Evolutionary conservation across 495 filamentous ascomycete genomes (phyloP), one percentile per base, ranked within the genome.

Genomic region (Daldinia grandis): DNA sequence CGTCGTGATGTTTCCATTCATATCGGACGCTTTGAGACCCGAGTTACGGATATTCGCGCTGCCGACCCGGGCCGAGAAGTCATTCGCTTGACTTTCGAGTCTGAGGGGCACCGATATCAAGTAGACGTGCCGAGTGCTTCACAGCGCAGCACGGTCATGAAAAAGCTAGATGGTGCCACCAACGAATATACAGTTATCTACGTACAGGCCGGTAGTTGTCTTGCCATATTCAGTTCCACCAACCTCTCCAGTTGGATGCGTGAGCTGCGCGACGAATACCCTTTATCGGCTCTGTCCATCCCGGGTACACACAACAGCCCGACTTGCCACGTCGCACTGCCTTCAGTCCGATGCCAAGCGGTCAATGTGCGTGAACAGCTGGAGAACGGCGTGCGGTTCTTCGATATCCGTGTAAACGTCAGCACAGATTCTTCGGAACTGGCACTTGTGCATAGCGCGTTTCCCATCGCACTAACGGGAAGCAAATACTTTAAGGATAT

Each of bases 271-370:
- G 87, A 92, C 72, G 82, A 87, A 27, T 89, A 85, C 15, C 86
- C 92, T 0, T 82, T 98, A 24, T 93, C 93, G 10, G 86, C 90
- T 4, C 87, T 99, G 31, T 93, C 90, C 47, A 97, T 99, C 66
- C 96, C 95, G 2, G 95, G 95, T 61, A 98, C 95, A 0, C 95
- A 99, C 85, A 99, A 99, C 80, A 92, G 90, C 6, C 92, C 95
- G 1, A 95, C 95, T 2, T 89, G 87, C 80, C 84, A 95, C 79
- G 78, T 85, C 27, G 95, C 95, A 19, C 87, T 97, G 0, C 95
- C 95, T 6, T 95, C 93, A 0, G 95, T 99, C 12, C 91, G 95
- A 60, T 99, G 95, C 80, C 95, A 99, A 79, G 89, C 92, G 27
- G 93, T 94, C 25, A 81, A 86, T 49, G 86, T 93, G 5, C 84